Conservation (phyloP, 2,329 filamentous ascomycete species). For the Claviceps sp. region DNA sequence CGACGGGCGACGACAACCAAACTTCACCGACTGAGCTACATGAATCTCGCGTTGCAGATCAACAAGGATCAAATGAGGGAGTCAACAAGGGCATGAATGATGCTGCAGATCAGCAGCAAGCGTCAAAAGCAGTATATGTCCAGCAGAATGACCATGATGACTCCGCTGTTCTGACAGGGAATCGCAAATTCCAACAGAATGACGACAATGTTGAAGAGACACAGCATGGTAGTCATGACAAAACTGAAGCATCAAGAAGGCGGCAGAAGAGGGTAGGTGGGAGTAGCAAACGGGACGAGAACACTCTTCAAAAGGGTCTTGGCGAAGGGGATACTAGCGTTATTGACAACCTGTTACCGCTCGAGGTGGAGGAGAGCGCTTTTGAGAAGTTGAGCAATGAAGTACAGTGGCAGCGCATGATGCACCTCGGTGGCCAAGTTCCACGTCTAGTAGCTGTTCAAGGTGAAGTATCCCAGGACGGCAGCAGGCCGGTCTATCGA, state of each 20-base stretch:
- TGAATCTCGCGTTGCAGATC: conserved; percentile 6
- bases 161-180: neutral
- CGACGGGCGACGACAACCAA: conserved; percentile 1
- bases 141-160: neutral
- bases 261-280: neutral
- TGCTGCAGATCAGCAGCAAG: neutral
- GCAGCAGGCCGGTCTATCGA: conserved; percentile 78
- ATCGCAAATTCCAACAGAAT: neutral
- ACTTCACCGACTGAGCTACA: conserved; percentile 7
- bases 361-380: conserved; percentile 37
- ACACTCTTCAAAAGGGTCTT: conserved; percentile 35
- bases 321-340: conserved; percentile 75
- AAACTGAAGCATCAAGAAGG: neutral
- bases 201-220: neutral
- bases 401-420: conserved; percentile 83
- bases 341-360: conserved; percentile 54
- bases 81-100: neutral
- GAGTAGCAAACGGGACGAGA: neutral
- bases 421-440: conserved; percentile 80
- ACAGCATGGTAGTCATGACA: neutral
- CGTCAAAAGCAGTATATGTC: neutral
- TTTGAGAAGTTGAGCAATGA: conserved; percentile 63
- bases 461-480: conserved; percentile 54
- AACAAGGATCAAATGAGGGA: conserved; percentile 7
- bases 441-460: conserved; percentile 86